Evolutionary conservation across 176 grass and related monocot species (phyloP).

Genomic region (Oryza brachyantha): DNA sequence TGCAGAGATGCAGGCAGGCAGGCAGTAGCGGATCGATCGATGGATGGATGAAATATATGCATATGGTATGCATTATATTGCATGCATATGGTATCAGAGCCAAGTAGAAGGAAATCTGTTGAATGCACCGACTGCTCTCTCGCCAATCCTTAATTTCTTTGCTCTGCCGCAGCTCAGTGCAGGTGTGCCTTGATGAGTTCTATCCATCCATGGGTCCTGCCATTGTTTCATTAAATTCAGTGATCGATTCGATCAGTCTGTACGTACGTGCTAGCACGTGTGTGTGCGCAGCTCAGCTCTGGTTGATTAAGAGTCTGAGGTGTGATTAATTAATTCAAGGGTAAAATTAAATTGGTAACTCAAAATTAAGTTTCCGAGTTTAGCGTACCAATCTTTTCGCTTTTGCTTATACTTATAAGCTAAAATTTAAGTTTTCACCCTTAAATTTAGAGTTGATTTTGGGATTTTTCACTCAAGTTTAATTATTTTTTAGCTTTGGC

Average conservation of each 20-base stretch:
- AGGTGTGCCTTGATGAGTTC: not conserved
- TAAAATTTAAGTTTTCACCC: no score
- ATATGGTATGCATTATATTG: not conserved
- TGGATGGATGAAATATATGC: not conserved
- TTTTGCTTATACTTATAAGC: no score
- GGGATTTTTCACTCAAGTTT: no score
- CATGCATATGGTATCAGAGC: not conserved
- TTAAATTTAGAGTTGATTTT: no score
- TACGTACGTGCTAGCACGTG: no score
- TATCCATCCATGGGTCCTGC: not conserved
- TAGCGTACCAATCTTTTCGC: no score
- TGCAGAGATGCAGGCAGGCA: not conserved
- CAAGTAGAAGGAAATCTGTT: not conserved
- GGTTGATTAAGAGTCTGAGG: not conserved
- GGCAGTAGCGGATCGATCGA: not conserved
- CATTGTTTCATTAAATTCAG: not conserved
- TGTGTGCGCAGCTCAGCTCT: not conserved
- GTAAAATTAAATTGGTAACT: not conserved
- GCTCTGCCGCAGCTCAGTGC: not conserved
- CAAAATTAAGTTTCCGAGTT: not conserved
- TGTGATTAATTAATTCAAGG: not conserved
- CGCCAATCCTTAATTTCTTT: not conserved
- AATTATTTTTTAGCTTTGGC: no score
- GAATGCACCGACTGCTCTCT: not conserved
- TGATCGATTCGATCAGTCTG: not conserved